These are phyloP conservation scores for Amorphotheca resinae DNA, from an alignment of 495 filamentous ascomycete genomes.

Conservation along the genomic window DNA sequence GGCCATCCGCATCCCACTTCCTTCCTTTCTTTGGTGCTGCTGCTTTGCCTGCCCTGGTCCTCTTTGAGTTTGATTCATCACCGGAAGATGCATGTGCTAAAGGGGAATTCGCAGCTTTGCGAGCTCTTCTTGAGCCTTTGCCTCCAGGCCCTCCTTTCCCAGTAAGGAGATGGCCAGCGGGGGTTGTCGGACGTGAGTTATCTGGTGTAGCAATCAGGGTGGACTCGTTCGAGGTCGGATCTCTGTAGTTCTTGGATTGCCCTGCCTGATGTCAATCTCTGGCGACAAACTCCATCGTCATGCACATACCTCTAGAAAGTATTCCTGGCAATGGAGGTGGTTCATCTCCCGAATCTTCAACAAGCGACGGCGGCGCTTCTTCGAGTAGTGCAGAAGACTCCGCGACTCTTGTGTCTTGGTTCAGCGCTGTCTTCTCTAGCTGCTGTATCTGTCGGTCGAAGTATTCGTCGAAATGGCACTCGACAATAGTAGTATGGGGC, in stretches of 20 bases:
- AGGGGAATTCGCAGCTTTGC: conserved; percentile 52
- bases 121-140: conserved; percentile 67
- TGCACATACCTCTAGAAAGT: conserved; percentile 20
- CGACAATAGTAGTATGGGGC: conserved; percentile 59
- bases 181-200: conserved; percentile 66
- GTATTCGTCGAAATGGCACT: conserved; percentile 79
- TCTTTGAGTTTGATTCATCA: conserved; percentile 59
- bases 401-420: conserved; percentile 21
- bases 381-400: conserved; percentile 29
- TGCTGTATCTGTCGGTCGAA: conserved; percentile 87
- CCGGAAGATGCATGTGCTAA: conserved; percentile 68
- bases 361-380: conserved; percentile 31
- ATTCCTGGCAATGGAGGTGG: conserved; percentile 33
- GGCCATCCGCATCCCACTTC: conserved; percentile 82
- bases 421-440: conserved; percentile 46
- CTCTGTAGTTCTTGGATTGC: conserved; percentile 30
- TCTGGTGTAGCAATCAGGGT: conserved; percentile 62
- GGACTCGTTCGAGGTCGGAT: conserved; percentile 41
- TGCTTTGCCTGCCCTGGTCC: conserved; percentile 21
- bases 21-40: conserved; percentile 71
- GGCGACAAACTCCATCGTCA: too few relatives aligned
- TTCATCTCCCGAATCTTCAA: conserved; percentile 29
- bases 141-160: conserved; percentile 58
- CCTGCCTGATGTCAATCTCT: too few relatives aligned
- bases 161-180: conserved; percentile 54